Evolutionary conservation across 306 rosid species (phyloP).

Genomic region (Quercus engelmannii): DNA sequence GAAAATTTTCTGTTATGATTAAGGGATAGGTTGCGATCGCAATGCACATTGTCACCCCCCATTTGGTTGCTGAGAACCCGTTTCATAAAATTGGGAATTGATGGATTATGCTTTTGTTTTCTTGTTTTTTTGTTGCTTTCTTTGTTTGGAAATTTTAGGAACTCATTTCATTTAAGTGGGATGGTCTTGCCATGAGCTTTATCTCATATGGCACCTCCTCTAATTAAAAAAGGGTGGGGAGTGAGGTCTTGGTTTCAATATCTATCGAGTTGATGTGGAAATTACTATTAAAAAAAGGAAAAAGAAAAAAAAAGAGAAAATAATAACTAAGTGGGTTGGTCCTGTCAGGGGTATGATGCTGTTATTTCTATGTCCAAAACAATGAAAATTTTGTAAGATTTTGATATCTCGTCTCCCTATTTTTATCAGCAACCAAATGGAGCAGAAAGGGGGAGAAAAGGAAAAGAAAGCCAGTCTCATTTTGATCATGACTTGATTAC

Average conservation of each 20-base stretch:
- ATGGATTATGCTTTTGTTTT: background rate
- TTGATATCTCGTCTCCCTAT: constrained; percentile 48
- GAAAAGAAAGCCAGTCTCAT: constrained; percentile 41
- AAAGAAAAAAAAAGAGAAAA: no score
- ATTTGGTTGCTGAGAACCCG: background rate
- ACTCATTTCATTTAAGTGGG: background rate
- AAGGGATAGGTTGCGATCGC: background rate
- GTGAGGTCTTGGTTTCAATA: no score
- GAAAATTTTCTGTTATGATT: background rate
- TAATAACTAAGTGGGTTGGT: no score
- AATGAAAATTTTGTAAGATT: constrained; percentile 5
- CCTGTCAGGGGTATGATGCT: constrained; percentile 1
- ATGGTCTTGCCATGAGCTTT: no score
- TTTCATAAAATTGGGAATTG: no score
- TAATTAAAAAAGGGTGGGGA: no score
- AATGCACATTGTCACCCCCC: background rate
- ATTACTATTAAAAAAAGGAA: no score
- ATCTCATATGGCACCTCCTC: no score
- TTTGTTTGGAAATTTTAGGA: background rate
- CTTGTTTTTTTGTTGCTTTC: background rate
- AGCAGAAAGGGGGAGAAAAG: constrained; percentile 39
- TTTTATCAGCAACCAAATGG: constrained; percentile 44
- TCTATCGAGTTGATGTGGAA: no score
- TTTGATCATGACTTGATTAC: constrained; percentile 30
- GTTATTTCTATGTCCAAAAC: constrained; percentile 8